phyloP scores from a whole-genome alignment of 225 moss, liverwort and hornwort genomes.

The Pseudoscleropodium purum region DNA sequence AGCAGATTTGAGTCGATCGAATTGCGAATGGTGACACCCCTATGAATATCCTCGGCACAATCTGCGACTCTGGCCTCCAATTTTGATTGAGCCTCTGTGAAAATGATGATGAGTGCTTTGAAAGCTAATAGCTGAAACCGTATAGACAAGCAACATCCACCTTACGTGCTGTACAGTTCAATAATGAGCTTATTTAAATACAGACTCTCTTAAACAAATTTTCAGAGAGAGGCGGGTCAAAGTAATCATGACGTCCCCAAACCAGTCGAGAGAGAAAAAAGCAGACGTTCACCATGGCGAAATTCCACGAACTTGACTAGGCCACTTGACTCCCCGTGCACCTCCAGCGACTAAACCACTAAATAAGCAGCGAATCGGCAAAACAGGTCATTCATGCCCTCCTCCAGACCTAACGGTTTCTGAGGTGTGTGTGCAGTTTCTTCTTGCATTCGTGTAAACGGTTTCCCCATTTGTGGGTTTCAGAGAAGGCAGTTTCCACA shows the following conservation, averaged over 20 bases:
- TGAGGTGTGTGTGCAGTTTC: not conserved
- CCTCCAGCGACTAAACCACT: not conserved
- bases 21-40: not conserved
- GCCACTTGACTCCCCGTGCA: not conserved
- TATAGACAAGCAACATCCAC: not conserved
- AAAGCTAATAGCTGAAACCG: not conserved
- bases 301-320: not conserved
- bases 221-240: not conserved
- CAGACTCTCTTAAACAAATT: no score
- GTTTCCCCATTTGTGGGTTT: not conserved
- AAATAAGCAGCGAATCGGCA: not conserved
- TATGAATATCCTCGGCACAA: not conserved
- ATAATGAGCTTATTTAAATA: not conserved
- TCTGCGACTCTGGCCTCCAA: not conserved
- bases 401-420: not conserved
- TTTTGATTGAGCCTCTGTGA: not conserved
- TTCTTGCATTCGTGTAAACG: not conserved
- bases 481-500: no score
- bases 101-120: not conserved
- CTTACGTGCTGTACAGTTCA: not conserved
- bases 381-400: not conserved
- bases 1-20: no score
- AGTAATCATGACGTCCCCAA: not conserved
- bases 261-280: not conserved
- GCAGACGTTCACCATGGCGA: not conserved